These are phyloP conservation scores for Apocynum venetum DNA, from an alignment of 257 asterid genomes.

Conservation along the genomic window DNA sequence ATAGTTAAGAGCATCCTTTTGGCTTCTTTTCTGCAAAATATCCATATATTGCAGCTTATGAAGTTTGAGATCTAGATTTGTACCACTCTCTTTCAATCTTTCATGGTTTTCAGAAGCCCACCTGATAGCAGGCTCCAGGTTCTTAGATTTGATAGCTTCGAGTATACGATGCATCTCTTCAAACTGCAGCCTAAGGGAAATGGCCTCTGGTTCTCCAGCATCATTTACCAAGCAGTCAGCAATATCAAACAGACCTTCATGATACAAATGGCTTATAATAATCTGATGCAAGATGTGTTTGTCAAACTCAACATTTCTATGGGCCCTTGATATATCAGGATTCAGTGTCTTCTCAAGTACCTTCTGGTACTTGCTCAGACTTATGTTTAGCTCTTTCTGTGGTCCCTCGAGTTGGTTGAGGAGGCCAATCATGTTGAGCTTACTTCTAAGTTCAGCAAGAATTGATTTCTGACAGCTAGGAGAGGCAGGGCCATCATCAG, in stretches of 20 bases:
- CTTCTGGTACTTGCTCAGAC: conserved; percentile 39
- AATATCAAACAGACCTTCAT: conserved; percentile 42
- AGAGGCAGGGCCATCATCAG: conserved; percentile 25
- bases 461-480: conserved; percentile 36
- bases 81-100: conserved; percentile 29
- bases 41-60: conserved; percentile 43
- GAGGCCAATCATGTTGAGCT: conserved; percentile 35
- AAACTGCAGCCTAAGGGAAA: conserved; percentile 38
- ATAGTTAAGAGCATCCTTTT: conserved; percentile 38
- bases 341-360: conserved; percentile 35
- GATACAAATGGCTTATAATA: conserved; percentile 48
- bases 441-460: conserved; percentile 43
- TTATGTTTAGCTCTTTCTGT: conserved; percentile 33
- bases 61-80: conserved; percentile 48
- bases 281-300: conserved; percentile 38
- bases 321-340: conserved; percentile 54
- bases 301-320: conserved; percentile 39
- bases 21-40: conserved; percentile 33
- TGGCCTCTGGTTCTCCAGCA: conserved; percentile 46
- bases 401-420: conserved; percentile 29
- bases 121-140: conserved; percentile 48
- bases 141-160: conserved; percentile 34
- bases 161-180: conserved; percentile 48
- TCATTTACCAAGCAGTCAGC: conserved; percentile 47
- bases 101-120: conserved; percentile 49